Conservation (phyloP, 2,329 filamentous ascomycete genomes). For the Lachnum nothofagi region DNA sequence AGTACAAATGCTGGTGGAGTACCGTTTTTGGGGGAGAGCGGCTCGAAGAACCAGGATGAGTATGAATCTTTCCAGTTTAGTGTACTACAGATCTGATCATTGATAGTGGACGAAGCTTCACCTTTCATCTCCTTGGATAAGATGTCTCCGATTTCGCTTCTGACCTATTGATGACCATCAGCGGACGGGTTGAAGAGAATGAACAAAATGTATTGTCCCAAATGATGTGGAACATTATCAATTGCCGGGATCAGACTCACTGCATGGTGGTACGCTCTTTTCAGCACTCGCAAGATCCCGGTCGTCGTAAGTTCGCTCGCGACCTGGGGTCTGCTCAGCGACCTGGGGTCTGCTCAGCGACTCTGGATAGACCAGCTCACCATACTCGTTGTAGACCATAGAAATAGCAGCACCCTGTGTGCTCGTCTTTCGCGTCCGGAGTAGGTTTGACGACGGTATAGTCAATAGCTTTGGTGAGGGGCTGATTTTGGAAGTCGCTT, state of each 20-base stretch:
- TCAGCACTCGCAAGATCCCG: conserved; percentile 25
- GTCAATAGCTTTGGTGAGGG: background rate
- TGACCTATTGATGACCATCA: conserved; percentile 23
- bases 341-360: conserved; percentile 6
- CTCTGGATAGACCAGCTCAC: conserved; percentile 24
- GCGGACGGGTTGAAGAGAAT: no score
- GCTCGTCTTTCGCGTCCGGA: background rate
- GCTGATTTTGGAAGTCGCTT: background rate
- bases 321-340: no score
- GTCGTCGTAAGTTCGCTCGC: conserved; percentile 13
- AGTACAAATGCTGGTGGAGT: background rate
- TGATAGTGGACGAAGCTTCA: conserved; percentile 9
- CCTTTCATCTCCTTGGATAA: conserved; percentile 17
- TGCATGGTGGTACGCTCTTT: conserved; percentile 27
- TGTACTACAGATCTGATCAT: conserved; percentile 8
- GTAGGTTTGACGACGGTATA: background rate
- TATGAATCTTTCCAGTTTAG: conserved; percentile 11
- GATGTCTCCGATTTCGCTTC: conserved; percentile 21
- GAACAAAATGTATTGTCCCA: no score
- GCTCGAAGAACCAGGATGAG: conserved; percentile 25
- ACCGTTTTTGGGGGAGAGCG: conserved; percentile 1
- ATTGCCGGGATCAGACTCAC: conserved; percentile 12
- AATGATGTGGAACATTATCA: background rate
- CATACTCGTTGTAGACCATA: conserved; percentile 31
- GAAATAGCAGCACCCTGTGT: conserved; percentile 1